phyloP scores from a whole-genome alignment of 1,139 yeast genomes.

The Candida buenavistaensis region DNA sequence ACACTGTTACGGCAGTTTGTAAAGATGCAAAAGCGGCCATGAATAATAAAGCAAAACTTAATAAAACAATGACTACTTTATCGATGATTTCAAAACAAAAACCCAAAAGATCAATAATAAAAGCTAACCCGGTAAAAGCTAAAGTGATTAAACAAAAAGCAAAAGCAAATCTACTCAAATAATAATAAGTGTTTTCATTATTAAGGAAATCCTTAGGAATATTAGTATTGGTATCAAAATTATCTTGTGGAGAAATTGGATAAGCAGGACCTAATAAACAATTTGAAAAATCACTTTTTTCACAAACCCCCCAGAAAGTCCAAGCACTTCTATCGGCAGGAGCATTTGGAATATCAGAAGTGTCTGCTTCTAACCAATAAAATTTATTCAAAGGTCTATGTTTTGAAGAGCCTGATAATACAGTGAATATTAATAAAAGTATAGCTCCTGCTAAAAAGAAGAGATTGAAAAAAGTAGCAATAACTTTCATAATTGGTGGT shows the following conservation, averaged over 20 bases:
- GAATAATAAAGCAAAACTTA: constrained; percentile 53
- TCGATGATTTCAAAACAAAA: constrained; percentile 49
- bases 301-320: constrained; percentile 85
- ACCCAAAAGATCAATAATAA: constrained; percentile 42
- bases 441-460: constrained; percentile 52
- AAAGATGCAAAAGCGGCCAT: constrained; percentile 60
- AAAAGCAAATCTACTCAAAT: constrained; percentile 69
- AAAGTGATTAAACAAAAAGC: constrained; percentile 64
- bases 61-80: constrained; percentile 54
- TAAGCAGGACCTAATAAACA: constrained; percentile 53
- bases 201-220: constrained; percentile 57
- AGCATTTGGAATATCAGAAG: constrained; percentile 57
- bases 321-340: constrained; percentile 54
- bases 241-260: constrained; percentile 73
- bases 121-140: constrained; percentile 49
- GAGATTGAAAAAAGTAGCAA: constrained; percentile 37
- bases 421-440: constrained; percentile 57
- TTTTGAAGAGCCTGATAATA: constrained; percentile 65
- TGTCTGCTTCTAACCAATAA: constrained; percentile 74
- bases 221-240: constrained; percentile 51
- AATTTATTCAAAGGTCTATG: constrained; percentile 63
- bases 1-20: constrained; percentile 66
- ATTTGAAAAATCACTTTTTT: constrained; percentile 42
- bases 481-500: constrained; percentile 32
- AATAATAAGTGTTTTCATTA: constrained; percentile 62